Percentiles rank a stretch among this genome's conserved stretches.
Conservation (phyloP, 352 stramenopile genomes). For the Globisporangium spinosum region DNA sequence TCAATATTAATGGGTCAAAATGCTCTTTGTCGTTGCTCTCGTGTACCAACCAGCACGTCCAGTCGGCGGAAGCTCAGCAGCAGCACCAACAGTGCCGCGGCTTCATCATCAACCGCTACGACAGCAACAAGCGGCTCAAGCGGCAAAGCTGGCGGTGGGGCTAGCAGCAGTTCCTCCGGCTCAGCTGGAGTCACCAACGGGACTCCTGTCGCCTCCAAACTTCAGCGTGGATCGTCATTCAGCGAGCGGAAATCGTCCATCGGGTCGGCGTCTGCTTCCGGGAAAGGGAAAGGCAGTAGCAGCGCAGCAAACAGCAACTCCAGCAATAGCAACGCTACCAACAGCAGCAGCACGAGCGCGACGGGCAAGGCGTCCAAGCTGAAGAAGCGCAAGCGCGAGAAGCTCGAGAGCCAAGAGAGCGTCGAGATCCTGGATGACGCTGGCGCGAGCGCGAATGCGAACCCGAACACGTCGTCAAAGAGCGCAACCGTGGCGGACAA, state of each 20-base stretch:
- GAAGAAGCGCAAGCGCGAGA: conserved; percentile 55
- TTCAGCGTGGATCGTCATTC: conserved; percentile 23
- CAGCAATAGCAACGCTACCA: neutral
- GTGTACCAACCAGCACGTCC: neutral
- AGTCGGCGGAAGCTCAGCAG: conserved; percentile 39
- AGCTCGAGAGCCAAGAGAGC: conserved; percentile 21
- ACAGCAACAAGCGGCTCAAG: conserved; percentile 8
- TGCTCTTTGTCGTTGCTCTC: neutral
- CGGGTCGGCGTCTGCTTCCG: conserved; percentile 5
- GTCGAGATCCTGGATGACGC: conserved; percentile 7
- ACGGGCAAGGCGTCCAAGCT: conserved; percentile 37
- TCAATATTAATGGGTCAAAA: neutral
- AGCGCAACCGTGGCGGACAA: conserved; percentile 20
- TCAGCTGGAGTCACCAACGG: conserved; percentile 1
- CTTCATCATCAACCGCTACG: conserved; percentile 4
- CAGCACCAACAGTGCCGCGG: conserved; percentile 14
- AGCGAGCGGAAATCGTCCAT: conserved; percentile 21
- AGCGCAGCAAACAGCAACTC: neutral
- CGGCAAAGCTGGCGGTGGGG: neutral
- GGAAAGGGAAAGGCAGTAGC: conserved; percentile 19
- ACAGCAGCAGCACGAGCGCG: conserved; percentile 5
- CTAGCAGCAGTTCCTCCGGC: conserved; percentile 17
- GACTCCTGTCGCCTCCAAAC: conserved; percentile 17
- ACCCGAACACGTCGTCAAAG: conserved; percentile 4
- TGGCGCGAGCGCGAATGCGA: conserved; percentile 13